A percentile compares a stretch with the other conserved stretches of the same genome.
Evolutionary conservation across 352 stramenopile species (phyloP).

Genomic region (Globisporangium acanthophoron): DNA sequence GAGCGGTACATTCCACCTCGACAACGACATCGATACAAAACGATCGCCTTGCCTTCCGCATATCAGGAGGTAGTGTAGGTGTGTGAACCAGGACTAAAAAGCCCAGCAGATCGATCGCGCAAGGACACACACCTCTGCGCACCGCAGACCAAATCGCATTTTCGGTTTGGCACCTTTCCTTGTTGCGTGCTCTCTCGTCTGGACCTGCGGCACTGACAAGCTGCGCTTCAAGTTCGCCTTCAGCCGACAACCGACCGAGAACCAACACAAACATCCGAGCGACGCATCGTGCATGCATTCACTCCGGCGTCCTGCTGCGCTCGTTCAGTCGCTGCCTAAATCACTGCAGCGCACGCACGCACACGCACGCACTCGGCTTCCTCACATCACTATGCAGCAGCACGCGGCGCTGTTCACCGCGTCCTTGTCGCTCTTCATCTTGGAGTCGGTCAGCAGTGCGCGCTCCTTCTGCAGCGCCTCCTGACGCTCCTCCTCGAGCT

Average conservation of each 20-base stretch:
- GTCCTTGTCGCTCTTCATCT: slow-evolving; percentile 10
- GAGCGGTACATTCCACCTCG: too few relatives aligned
- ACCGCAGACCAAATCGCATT: too few relatives aligned
- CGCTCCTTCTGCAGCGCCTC: slow-evolving; percentile 54
- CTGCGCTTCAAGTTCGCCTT: too few relatives aligned
- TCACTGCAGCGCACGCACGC: neutral
- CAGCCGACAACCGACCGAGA: neutral
- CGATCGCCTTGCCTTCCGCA: too few relatives aligned
- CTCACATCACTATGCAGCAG: slow-evolving; percentile 65
- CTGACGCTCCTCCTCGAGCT: slow-evolving; percentile 49
- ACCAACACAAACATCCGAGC: neutral
- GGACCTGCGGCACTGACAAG: too few relatives aligned
- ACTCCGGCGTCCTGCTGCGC: neutral
- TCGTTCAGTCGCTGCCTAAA: neutral
- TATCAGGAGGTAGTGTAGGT: too few relatives aligned
- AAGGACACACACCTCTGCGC: too few relatives aligned
- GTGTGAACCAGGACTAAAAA: too few relatives aligned
- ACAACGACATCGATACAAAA: too few relatives aligned
- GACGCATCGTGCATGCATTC: neutral
- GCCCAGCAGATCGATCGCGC: too few relatives aligned
- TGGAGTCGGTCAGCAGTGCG: slow-evolving; percentile 23
- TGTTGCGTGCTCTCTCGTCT: too few relatives aligned
- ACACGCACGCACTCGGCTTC: neutral
- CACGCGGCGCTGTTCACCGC: slow-evolving; percentile 29
- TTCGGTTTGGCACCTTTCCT: too few relatives aligned